Evolutionary conservation across 2,329 filamentous ascomycete genomes (phyloP).

Genomic region (Davidsoniella australis): DNA sequence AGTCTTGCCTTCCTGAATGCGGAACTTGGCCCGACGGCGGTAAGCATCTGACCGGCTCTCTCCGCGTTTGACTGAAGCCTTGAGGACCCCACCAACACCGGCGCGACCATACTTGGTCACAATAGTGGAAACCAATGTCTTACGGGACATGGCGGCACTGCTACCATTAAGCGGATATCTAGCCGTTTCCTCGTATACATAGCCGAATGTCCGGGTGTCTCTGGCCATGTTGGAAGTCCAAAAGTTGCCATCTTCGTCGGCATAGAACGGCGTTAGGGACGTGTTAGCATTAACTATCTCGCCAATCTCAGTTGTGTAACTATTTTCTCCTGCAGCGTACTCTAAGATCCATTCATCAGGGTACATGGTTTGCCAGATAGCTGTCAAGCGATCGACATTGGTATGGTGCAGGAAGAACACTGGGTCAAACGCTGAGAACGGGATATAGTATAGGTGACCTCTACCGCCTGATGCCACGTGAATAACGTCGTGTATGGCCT

Average conservation of each 20-base stretch:
- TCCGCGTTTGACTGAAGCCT: conserved; percentile 12
- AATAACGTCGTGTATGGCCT: conserved; percentile 46
- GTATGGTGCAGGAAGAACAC: conserved; percentile 63
- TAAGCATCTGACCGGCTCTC: conserved; percentile 2
- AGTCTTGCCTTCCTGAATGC: conserved; percentile 11
- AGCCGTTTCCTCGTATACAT: conserved; percentile 52
- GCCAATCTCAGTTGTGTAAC: conserved; percentile 41
- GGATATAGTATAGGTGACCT: conserved; percentile 54
- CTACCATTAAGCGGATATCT: conserved; percentile 14
- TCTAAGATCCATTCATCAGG: conserved; percentile 49
- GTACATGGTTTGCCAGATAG: conserved; percentile 62
- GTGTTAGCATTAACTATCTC: conserved; percentile 37
- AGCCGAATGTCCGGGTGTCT: conserved; percentile 46
- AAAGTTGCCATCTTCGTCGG: conserved; percentile 38
- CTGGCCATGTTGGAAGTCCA: conserved; percentile 51
- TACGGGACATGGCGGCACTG: conserved; percentile 10
- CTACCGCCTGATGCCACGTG: conserved; percentile 40
- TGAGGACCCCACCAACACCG: conserved; percentile 33
- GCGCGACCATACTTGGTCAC: conserved; percentile 22
- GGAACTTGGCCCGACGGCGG: conserved; percentile 9
- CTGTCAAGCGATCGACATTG: conserved; percentile 58
- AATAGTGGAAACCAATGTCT: conserved; percentile 16
- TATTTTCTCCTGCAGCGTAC: conserved; percentile 34
- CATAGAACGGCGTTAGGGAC: conserved; percentile 50
- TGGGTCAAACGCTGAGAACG: conserved; percentile 63